Evolutionary conservation across 2,329 filamentous ascomycete species (phyloP).

Genomic region (Aotearoamyces nothofagi): DNA sequence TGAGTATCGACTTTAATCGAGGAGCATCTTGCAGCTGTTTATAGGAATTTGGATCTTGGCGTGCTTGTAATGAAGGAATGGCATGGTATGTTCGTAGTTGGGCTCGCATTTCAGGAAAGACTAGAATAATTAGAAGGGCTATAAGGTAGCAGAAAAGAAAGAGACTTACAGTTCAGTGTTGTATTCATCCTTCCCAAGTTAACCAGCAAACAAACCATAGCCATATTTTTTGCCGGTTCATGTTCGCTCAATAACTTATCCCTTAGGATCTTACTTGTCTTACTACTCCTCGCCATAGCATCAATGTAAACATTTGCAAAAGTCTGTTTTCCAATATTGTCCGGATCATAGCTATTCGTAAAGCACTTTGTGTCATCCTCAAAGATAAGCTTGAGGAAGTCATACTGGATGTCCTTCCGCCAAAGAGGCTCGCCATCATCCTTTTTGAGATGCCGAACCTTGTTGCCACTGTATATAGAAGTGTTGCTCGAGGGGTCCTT

Average conservation of each 20-base stretch:
- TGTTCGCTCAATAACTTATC: conserved; percentile 91
- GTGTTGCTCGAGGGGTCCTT: conserved; percentile 5
- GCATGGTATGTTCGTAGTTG: conserved; percentile 96
- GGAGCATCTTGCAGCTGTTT: conserved; percentile 97
- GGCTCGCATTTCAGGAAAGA: conserved; percentile 98
- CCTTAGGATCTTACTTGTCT: conserved; percentile 95
- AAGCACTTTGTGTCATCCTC: conserved; percentile 64
- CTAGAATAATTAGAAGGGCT: conserved; percentile 31
- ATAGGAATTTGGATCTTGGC: conserved; percentile 89
- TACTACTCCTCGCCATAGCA: conserved; percentile 96
- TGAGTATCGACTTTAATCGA: conserved; percentile 88
- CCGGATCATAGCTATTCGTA: conserved; percentile 72
- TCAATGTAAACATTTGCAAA: conserved; percentile 98
- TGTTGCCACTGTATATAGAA: conserved; percentile 25
- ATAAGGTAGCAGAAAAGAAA: conserved; percentile 3
- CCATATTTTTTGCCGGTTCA: conserved; percentile 91
- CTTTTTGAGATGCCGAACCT: conserved; percentile 77
- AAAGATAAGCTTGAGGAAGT: conserved; percentile 70
- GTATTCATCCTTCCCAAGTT: conserved; percentile 99
- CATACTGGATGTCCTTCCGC: conserved; percentile 78
- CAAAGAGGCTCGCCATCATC: conserved; percentile 78
- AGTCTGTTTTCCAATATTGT: conserved; percentile 44
- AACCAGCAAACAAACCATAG: conserved; percentile 95
- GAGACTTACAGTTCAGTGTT: conserved; percentile 72
- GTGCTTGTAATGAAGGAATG: conserved; percentile 88